Evolutionary conservation across 2,329 filamentous ascomycete genomes (phyloP), one percentile per base, ranked within the genome.

Genomic region (Neoarthrinium moseri): DNA sequence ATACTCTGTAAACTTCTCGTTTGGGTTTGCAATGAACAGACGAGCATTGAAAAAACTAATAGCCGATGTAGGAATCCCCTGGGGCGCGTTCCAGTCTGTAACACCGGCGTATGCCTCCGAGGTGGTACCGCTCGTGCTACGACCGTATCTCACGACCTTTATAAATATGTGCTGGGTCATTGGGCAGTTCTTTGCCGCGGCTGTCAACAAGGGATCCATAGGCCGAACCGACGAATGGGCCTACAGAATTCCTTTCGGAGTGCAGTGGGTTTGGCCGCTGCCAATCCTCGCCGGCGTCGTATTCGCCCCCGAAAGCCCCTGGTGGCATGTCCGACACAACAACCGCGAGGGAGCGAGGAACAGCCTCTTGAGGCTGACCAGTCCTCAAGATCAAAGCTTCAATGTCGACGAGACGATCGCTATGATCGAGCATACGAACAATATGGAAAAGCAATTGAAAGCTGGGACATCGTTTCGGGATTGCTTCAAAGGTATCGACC

Each of bases 141-240:
- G 77, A 4, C 70, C 72, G 0, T 78, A 78, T 35, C 65, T 81
- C 3, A 80, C 76, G 0, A 75, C 73, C 0, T 79, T 75, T 43
- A 74, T 76, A 55, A 81, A 81, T 51, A 69, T 80, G 60, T 80
- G 77, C 51, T 81, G 76, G 73, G 74, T 77, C 3, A 73, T 80
- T 38, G 78, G 78, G 1, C 76, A 81, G 49, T 69, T 81, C 51
- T 67, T 77, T 36, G 69, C 70, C 0, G 69, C 71, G 1, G 73
- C 70, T 0, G 73, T 79, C 11, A 69, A 74, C 49, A 68, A 69
- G 27, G 67, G 62, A 5, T 68, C 75, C 4, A 57, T 72, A 7
- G 49, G 56, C 18, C 59, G 66, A 2, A 50, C 57, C 1, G 68
- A 72, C 20, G 51, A 76, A 38, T 77, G 74, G 72, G 69, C 72